These are phyloP conservation scores for Neurospora crassa DNA, from an alignment of 2,329 filamentous ascomycete genomes.

Conservation along the genomic window DNA sequence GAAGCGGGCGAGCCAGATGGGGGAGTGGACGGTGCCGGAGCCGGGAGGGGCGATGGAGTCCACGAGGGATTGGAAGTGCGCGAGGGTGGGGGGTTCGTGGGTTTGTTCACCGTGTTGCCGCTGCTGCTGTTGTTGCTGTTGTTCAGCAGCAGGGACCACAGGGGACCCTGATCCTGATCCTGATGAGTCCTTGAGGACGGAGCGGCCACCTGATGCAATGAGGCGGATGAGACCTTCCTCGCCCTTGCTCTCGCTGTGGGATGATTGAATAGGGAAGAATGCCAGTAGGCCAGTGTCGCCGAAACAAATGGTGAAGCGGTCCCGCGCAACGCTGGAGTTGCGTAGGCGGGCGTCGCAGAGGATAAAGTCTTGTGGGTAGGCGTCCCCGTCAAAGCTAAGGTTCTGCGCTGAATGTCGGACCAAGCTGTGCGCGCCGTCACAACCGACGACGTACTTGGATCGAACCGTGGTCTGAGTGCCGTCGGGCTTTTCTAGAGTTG, in stretches of 20 bases:
- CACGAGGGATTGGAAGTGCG: slow-evolving; percentile 25
- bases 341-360: slow-evolving; percentile 29
- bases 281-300: slow-evolving; percentile 26
- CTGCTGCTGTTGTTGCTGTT: slow-evolving; percentile 1
- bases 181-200: neutral
- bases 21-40: slow-evolving; percentile 19
- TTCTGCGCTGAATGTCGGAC: slow-evolving; percentile 29
- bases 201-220: neutral
- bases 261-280: slow-evolving; percentile 22
- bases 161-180: too few relatives aligned
- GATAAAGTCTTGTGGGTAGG: slow-evolving; percentile 34
- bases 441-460: slow-evolving; percentile 34
- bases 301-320: slow-evolving; percentile 14
- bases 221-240: neutral
- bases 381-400: slow-evolving; percentile 30
- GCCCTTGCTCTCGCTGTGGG: neutral
- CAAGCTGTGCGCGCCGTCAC: slow-evolving; percentile 35
- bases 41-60: slow-evolving; percentile 19
- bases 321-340: slow-evolving; percentile 15
- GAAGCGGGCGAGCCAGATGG: slow-evolving; percentile 35
- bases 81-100: slow-evolving; percentile 17
- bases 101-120: slow-evolving; percentile 9
- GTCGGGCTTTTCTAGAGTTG: slow-evolving; percentile 14
- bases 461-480: slow-evolving; percentile 17
- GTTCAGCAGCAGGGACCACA: too few relatives aligned